Conservation (phyloP, 371 early-diverging fungal genomes). For the Entomophthora muscae region DNA sequence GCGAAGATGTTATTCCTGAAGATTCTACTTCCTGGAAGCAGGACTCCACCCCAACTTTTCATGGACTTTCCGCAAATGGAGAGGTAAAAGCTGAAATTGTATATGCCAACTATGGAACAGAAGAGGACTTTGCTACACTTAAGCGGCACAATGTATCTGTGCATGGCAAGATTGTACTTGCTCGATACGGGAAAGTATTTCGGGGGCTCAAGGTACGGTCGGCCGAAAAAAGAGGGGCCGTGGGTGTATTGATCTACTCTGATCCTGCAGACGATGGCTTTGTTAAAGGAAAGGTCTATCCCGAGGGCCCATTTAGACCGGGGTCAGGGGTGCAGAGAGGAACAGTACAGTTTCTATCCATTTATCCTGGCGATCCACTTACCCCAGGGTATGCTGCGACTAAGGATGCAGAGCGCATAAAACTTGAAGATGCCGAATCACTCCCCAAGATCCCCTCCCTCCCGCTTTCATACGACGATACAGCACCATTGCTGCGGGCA, state of each 20-base stretch:
- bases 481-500: neutral
- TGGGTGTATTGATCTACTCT: slow-evolving; percentile 7
- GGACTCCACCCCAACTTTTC: neutral
- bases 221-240: neutral
- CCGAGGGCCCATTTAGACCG: slow-evolving; percentile 4
- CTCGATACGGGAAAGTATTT: slow-evolving; percentile 2
- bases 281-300: slow-evolving; percentile 1
- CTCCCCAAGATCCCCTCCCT: slow-evolving; percentile 7
- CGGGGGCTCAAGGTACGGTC: slow-evolving; percentile 6
- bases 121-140: slow-evolving; percentile 1
- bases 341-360: neutral
- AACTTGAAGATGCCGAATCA: neutral
- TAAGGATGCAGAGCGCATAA: neutral
- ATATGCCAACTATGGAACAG: slow-evolving; percentile 6
- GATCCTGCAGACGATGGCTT: slow-evolving; percentile 7
- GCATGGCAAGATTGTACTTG: neutral
- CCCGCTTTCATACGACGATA: slow-evolving; percentile 1
- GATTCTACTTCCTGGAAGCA: neutral
- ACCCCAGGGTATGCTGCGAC: slow-evolving; percentile 5
- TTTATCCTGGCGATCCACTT: slow-evolving; percentile 4
- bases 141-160: neutral
- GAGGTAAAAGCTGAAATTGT: slow-evolving; percentile 1
- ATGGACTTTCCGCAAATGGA: slow-evolving; percentile 1
- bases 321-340: slow-evolving; percentile 4
- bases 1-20: neutral